Evolutionary conservation across 106 monocot genomes (phyloP), one percentile per base, ranked within the genome.

Genomic region (Allium cepa): DNA sequence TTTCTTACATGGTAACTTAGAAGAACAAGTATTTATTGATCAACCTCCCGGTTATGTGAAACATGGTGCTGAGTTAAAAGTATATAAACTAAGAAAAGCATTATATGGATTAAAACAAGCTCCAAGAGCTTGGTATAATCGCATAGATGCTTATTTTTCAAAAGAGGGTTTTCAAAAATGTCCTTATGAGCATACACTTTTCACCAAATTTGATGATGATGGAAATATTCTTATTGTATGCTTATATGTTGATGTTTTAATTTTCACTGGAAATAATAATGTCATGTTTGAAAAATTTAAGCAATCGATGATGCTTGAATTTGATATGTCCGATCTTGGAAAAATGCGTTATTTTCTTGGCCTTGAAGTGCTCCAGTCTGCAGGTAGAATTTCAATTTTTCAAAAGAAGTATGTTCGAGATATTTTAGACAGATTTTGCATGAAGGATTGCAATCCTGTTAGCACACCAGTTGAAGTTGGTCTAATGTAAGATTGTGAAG

Each of bases 241-340:
- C 7, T 7, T 60, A 8, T 64, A 64, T 45, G 64, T 46, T 15
- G 64, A 14, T 64, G 64, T 48, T 46, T 64, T 46, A 11, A 64
- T 64, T 11, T 64, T 47, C 28, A 64, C 47, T 47, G 64, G 64
- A 11, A 15, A 64, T 64, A 17, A 64, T 64, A 15, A 46, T 7
- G 17, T 13, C 36, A 64, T 64, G 64, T 46, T 26, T 4, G 12
- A 13, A 4, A 0, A 45, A 48, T 64, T 64, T 47, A 64, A 64
- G 11, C 15, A 46, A 3, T 45, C 64, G 3, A 36, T 64, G 64
- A 64, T 64, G 64, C 3, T 11, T 3, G 14, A 11, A 11, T 64
- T 64, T 64, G 64, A 64, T 9, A 64, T 64, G 64, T 12, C 0
- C 10, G 64, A 60, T 13, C 3, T 64, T 13, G 64, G 64, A 13